A percentile compares a stretch with the other conserved stretches of the same genome.
Evolutionary conservation across 148 eudicot genomes (phyloP).

Genomic region (Pharnaceum exiguum): DNA sequence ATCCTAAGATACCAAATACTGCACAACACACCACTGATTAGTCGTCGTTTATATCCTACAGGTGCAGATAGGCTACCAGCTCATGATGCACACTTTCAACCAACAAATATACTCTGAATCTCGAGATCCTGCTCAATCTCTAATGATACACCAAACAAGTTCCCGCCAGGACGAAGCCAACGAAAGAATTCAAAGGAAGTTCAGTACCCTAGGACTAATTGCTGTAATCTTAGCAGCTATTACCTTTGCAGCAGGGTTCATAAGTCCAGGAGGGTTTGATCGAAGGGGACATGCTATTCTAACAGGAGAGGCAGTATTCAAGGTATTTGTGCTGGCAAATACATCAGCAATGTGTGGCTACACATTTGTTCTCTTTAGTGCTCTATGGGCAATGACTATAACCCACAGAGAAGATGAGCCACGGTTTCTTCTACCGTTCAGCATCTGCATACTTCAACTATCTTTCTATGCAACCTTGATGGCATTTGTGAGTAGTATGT

Average conservation of each 20-base stretch:
- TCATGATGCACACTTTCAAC: conserved; percentile 26
- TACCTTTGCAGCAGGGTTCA: conserved; percentile 35
- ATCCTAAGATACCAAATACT: not conserved
- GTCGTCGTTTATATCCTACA: not conserved
- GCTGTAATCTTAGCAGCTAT: conserved; percentile 33
- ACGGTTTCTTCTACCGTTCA: conserved; percentile 27
- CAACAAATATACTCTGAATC: conserved; percentile 6
- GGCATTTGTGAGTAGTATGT: conserved; percentile 33
- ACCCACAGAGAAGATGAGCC: conserved; percentile 35
- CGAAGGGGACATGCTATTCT: conserved; percentile 19
- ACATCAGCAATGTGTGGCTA: conserved; percentile 39
- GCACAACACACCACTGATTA: not conserved
- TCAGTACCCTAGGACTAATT: conserved; percentile 34
- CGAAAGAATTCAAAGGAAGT: conserved; percentile 20
- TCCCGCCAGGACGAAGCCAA: conserved; percentile 10
- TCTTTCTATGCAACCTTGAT: conserved; percentile 34
- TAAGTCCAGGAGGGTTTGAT: conserved; percentile 26
- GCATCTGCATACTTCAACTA: conserved; percentile 37
- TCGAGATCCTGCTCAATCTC: conserved; percentile 4
- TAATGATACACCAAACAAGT: conserved; percentile 10
- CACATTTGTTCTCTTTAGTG: conserved; percentile 34
- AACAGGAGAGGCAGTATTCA: conserved; percentile 19
- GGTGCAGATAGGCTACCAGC: conserved; percentile 38
- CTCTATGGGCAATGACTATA: conserved; percentile 37
- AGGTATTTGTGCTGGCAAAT: conserved; percentile 36